These are phyloP conservation scores for Tieghemiomyces parasiticus DNA, from an alignment of 192 early-diverging fungal genomes.

Conservation along the genomic window DNA sequence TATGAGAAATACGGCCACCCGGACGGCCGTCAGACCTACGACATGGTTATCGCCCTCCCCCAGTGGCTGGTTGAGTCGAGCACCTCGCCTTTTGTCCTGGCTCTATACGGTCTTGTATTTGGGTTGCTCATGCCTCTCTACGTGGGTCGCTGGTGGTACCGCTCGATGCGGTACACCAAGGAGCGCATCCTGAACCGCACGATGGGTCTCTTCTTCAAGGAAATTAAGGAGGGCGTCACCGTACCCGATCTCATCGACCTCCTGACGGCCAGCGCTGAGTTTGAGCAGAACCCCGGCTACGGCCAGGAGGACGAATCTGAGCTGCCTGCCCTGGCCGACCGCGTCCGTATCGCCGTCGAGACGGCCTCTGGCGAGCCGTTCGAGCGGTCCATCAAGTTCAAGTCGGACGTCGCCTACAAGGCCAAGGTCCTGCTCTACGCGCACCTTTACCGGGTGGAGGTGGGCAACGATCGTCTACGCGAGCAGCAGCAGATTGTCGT, in stretches of 20 bases:
- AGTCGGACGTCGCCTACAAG: constrained; percentile 35
- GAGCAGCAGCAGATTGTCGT: constrained; percentile 54
- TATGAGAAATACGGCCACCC: constrained; percentile 96
- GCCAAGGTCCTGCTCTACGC: constrained; percentile 66
- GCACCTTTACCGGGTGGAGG: constrained; percentile 61
- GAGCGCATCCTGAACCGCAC: constrained; percentile 77
- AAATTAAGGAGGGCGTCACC: constrained; percentile 60
- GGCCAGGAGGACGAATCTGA: constrained; percentile 22
- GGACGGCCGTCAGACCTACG: constrained; percentile 84
- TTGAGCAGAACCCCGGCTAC: constrained; percentile 26
- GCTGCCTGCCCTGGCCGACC: constrained; percentile 27
- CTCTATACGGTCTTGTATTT: constrained; percentile 75
- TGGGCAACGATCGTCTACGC: constrained; percentile 31
- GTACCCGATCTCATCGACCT: constrained; percentile 57
- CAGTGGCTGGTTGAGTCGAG: constrained; percentile 74
- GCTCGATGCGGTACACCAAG: constrained; percentile 73
- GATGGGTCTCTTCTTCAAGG: constrained; percentile 85
- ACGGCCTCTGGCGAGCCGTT: constrained; percentile 16
- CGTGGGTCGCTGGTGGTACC: constrained; percentile 93
- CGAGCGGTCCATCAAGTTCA: constrained; percentile 26
- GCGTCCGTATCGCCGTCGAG: constrained; percentile 18
- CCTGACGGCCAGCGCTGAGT: constrained; percentile 60
- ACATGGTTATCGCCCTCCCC: constrained; percentile 90
- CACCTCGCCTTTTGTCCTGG: constrained; percentile 70
- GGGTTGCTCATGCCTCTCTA: constrained; percentile 76